Evolutionary conservation across 2,329 filamentous ascomycete genomes (phyloP), one percentile per base, ranked within the genome.

Genomic region (Trichoderma pleuroti): DNA sequence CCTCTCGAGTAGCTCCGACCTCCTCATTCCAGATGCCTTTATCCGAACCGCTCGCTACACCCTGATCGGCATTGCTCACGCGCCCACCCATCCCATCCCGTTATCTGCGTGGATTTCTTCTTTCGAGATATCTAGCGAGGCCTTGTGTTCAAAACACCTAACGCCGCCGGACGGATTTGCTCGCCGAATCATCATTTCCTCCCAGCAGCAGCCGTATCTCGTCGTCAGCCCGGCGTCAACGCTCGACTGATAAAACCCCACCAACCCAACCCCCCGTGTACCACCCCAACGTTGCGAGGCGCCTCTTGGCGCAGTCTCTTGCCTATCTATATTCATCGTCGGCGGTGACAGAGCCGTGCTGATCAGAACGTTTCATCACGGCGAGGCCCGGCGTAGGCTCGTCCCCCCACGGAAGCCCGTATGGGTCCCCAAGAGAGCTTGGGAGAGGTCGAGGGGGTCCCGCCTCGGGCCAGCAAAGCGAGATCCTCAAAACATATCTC

Each of bases 221-320:
- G 8, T 24, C 46, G 21, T 39, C 5, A 10, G n/a, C 46, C 36
- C 52, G 34, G 14, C 18, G 16, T 10, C 14, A 16, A 34, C 18
- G 32, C n/a, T 30, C 56, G 28, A 28, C 2, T 4, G 60, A 67
- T 61, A 62, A 56, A 56, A 62, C 69, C 56, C 69, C 69, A 62
- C 62, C 39, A 34, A 26, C 14, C 42, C 39, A 54, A 67, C 62
- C 69, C 68, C 68, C 69, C 62, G 30, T 71, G 28, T 57, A 71
- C 30, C 69, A 71, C 32, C 69, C 62, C 62, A 71, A 71, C 69
- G 69, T 71, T 71, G 63, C 69, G 39, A 57, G 39, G 30, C 28
- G 30, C 10, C 36, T 39, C 62, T 66, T 66, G 62, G 60, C 60
- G 28, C 32, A 24, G 34, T 26, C 26, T 26, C 26, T 49, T 42